phyloP scores from a whole-genome alignment of 192 early-diverging fungal genomes.

The Pecoramyces ruminantium region DNA sequence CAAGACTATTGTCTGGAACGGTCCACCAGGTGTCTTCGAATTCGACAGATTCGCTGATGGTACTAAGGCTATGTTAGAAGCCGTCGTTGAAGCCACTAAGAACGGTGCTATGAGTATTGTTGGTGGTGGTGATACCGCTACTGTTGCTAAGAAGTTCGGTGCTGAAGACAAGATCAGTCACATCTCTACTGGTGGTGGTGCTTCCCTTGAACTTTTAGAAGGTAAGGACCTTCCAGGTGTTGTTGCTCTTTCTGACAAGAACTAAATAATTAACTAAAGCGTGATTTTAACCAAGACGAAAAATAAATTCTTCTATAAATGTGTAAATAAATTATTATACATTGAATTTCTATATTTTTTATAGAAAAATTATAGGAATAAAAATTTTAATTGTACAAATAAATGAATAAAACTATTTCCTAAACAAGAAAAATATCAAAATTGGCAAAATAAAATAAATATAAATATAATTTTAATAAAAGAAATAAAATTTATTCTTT shows the following conservation, averaged over 20 bases:
- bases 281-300: neutral
- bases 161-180: constrained; percentile 76
- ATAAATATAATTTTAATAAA: no score
- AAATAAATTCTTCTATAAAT: neutral
- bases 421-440: neutral
- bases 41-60: constrained; percentile 81
- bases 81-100: constrained; percentile 64
- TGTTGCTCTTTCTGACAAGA: constrained; percentile 18
- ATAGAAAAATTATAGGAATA: neutral
- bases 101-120: constrained; percentile 71
- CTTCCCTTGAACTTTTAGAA: constrained; percentile 86
- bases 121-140: constrained; percentile 96
- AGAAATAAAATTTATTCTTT: neutral
- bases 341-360: neutral
- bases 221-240: constrained; percentile 67
- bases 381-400: neutral
- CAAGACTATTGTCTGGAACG: constrained; percentile 98
- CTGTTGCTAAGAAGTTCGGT: constrained; percentile 77
- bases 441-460: no score
- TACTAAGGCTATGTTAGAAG: constrained; percentile 69
- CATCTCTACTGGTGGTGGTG: constrained; percentile 93
- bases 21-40: constrained; percentile 95
- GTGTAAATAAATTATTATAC: neutral
- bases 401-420: neutral
- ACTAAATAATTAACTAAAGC: neutral